phyloP scores from a whole-genome alignment of 768 basidiomycete species.

The Suillus subluteus region DNA sequence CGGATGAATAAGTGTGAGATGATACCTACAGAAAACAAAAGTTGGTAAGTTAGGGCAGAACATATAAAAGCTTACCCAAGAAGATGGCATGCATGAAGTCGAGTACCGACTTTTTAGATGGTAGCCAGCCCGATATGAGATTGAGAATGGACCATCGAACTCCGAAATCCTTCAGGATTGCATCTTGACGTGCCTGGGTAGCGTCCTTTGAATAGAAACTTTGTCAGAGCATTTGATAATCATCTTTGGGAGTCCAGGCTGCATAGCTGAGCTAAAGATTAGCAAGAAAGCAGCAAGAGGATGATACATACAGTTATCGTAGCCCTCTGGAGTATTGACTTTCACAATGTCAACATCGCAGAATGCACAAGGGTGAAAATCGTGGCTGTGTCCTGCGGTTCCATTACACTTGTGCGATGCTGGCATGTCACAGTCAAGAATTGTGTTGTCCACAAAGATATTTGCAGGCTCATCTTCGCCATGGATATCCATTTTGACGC shows the following conservation, averaged over 20 bases:
- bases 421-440: neutral
- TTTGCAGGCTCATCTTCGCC: neutral
- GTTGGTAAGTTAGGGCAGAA: neutral
- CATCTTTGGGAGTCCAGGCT: neutral
- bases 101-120: neutral
- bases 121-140: neutral
- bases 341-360: neutral
- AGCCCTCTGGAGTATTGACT: neutral
- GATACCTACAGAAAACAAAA: neutral
- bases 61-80: neutral
- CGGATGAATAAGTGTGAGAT: neutral
- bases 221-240: neutral
- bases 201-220: neutral
- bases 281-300: neutral
- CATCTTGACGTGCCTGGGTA: neutral
- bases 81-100: neutral
- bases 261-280: neutral
- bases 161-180: neutral
- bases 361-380: neutral
- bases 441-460: neutral
- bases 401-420: neutral
- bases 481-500: neutral
- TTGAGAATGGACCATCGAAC: neutral
- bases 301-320: neutral
- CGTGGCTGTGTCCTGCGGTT: neutral